These are phyloP conservation scores for Cyberlindnera lachancei DNA, from an alignment of 805 yeast genomes.

Conservation along the genomic window DNA sequence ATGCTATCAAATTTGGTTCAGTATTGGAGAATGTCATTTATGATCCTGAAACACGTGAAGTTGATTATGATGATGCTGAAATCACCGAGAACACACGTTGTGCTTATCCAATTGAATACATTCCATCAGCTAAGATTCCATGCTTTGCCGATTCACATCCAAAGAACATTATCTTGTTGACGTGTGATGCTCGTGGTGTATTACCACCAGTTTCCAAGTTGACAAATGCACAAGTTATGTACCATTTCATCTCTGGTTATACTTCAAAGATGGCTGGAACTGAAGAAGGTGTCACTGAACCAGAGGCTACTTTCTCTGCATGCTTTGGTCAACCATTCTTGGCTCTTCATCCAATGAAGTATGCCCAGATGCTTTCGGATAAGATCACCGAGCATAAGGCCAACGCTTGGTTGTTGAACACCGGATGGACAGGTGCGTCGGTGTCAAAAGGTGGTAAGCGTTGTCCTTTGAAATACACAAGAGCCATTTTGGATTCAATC, in stretches of 20 bases:
- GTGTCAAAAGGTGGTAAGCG: constrained; percentile 92
- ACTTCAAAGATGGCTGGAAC: constrained; percentile 99
- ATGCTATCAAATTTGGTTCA: constrained; percentile 91
- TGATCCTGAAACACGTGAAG: constrained; percentile 69
- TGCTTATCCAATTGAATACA: constrained; percentile 96
- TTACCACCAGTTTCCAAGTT: constrained; percentile 94
- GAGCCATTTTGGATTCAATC: constrained; percentile 91
- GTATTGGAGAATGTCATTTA: constrained; percentile 90
- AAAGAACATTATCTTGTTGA: constrained; percentile 80
- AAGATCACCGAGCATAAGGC: constrained; percentile 86
- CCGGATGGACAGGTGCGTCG: constrained; percentile 98
- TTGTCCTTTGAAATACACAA: constrained; percentile 95
- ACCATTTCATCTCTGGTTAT: constrained; percentile 97
- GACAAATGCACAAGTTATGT: constrained; percentile 95
- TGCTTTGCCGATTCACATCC: constrained; percentile 89
- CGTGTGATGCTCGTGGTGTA: constrained; percentile 98
- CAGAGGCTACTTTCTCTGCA: constrained; percentile 95
- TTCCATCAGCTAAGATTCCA: constrained; percentile 94
- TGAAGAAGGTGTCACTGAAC: constrained; percentile 97
- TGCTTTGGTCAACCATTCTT: constrained; percentile 99
- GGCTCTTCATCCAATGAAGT: constrained; percentile 96
- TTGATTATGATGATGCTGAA: constrained; percentile 73
- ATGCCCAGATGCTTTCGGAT: constrained; percentile 92
- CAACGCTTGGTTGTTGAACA: constrained; percentile 92
- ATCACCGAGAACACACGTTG: constrained; percentile 98